phyloP scores from a whole-genome alignment of 768 basidiomycete species.

The Suillus hirtellus region DNA sequence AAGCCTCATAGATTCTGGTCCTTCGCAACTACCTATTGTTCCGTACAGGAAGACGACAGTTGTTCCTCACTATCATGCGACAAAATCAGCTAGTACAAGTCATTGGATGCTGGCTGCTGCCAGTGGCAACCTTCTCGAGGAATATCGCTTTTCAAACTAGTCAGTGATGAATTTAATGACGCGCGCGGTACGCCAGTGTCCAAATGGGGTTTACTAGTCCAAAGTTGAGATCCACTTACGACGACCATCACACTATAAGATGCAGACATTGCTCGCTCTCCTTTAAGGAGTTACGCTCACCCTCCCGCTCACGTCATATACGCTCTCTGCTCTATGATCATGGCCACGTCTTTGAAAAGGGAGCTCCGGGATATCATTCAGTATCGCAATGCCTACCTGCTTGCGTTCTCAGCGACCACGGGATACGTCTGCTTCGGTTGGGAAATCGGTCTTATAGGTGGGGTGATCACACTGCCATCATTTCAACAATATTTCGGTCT shows the following conservation, averaged over 20 bases:
- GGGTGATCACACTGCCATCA: slow-evolving; percentile 36
- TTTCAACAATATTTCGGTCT: slow-evolving; percentile 38
- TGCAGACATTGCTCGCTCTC: background rate
- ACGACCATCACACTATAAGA: background rate
- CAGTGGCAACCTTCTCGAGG: background rate
- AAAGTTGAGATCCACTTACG: background rate
- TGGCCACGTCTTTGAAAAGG: slow-evolving; percentile 20
- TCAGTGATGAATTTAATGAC: background rate
- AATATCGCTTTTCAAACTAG: background rate
- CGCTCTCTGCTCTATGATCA: slow-evolving; percentile 11
- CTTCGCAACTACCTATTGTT: background rate
- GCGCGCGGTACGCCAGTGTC: background rate
- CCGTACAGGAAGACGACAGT: background rate
- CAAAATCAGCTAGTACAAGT: background rate
- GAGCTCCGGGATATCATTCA: slow-evolving; percentile 23
- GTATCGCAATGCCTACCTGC: slow-evolving; percentile 36
- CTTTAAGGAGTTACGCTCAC: background rate
- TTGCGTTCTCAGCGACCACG: slow-evolving; percentile 35
- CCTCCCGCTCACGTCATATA: background rate
- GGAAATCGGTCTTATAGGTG: slow-evolving; percentile 40
- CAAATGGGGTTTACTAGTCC: background rate
- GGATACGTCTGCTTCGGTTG: slow-evolving; percentile 39
- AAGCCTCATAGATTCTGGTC: background rate
- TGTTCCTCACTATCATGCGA: background rate
- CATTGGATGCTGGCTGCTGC: background rate